Evolutionary conservation across 208 protist species (phyloP).

Genomic region (Kentomonas sorsogonicus): DNA sequence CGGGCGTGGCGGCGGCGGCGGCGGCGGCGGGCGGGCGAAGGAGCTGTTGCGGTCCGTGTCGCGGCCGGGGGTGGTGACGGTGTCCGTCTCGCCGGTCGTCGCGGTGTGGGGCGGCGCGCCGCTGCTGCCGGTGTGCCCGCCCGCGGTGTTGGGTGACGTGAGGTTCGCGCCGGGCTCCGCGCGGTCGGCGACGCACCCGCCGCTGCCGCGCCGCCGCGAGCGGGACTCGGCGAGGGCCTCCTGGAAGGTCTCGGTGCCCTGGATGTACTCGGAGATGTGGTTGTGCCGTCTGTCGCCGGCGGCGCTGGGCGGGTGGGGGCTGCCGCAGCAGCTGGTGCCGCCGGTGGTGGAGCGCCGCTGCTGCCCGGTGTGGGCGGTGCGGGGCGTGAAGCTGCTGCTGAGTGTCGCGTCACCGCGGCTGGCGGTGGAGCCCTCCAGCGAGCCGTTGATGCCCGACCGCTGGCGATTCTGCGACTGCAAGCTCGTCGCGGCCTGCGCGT

Average conservation of each 20-base stretch:
- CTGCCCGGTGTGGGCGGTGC: background rate
- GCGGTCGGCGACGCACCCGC: background rate
- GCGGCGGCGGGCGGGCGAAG: too few relatives aligned
- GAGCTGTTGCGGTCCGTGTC: background rate
- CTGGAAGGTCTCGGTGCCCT: background rate
- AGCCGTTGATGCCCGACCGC: background rate
- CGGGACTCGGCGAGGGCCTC: background rate
- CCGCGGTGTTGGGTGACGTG: too few relatives aligned
- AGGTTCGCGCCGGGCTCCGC: background rate
- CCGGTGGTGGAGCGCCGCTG: background rate
- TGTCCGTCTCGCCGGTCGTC: background rate
- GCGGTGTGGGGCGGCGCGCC: background rate
- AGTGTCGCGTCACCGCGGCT: constrained; percentile 1
- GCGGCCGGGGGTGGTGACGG: background rate
- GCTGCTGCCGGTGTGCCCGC: background rate
- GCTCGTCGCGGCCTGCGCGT: constrained; percentile 17
- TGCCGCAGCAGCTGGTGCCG: background rate
- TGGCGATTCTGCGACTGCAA: constrained; percentile 3
- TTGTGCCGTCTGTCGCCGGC: background rate
- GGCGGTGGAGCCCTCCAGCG: constrained; percentile 9
- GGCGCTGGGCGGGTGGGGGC: background rate
- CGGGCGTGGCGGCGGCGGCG: too few relatives aligned
- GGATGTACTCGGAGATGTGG: background rate
- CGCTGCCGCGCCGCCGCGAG: constrained; percentile 2
- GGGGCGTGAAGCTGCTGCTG: background rate